Conservation (phyloP, 2,329 filamentous ascomycete species). For the Mycosphaerella arachidis region DNA sequence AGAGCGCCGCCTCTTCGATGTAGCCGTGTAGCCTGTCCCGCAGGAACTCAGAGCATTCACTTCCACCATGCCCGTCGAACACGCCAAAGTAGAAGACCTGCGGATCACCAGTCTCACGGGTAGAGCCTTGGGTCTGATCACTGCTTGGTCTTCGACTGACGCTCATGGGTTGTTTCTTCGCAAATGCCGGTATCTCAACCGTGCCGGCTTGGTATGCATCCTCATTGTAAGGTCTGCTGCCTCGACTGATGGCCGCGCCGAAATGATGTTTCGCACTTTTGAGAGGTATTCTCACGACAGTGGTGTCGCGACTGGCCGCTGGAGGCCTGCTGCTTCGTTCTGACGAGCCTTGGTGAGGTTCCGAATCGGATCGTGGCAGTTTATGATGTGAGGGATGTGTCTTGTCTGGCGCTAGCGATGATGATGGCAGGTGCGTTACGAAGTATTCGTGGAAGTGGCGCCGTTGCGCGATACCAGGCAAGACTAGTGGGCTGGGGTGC, state of each 20-base stretch:
- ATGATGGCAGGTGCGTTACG: conserved; percentile 89
- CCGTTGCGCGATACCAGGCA: conserved; percentile 15
- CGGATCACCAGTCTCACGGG: conserved; percentile 78
- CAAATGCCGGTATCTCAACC: conserved; percentile 88
- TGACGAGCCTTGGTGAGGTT: conserved; percentile 58
- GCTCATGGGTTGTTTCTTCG: conserved; percentile 70
- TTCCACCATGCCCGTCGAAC: conserved; percentile 92
- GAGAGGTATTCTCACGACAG: conserved; percentile 89
- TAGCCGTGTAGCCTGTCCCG: conserved; percentile 81
- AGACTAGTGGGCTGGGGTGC: conserved; percentile 1
- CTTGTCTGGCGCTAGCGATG: conserved; percentile 79
- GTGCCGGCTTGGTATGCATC: conserved; percentile 92
- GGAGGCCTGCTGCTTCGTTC: conserved; percentile 15
- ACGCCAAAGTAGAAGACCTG: conserved; percentile 97
- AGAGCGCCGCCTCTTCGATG: conserved; percentile 72
- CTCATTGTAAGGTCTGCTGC: conserved; percentile 84
- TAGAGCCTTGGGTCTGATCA: conserved; percentile 49
- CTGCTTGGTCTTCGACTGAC: conserved; percentile 41
- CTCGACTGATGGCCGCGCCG: conserved; percentile 72
- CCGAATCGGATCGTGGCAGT: conserved; percentile 77
- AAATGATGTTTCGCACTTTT: conserved; percentile 95
- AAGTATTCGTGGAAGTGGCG: conserved; percentile 88
- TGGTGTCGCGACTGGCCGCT: conserved; percentile 64
- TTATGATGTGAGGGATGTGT: conserved; percentile 64
- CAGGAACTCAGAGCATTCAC: conserved; percentile 81